Conservation (phyloP, 2,329 filamentous ascomycete genomes). For the Malbranchea cinnamomea region DNA sequence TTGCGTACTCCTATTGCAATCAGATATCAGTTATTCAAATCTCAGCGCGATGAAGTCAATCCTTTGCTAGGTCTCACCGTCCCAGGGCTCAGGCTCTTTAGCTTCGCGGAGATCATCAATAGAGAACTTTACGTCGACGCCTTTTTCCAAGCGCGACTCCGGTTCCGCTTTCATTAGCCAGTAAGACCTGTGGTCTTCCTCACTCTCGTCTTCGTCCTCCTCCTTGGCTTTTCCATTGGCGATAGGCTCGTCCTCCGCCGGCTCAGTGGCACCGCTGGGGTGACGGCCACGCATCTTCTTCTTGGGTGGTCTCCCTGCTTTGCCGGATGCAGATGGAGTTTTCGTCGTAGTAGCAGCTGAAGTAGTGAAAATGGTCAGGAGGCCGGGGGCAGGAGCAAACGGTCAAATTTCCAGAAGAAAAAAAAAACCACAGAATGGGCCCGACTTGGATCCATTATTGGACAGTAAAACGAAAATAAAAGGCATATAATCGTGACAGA, state of each 20-base stretch:
- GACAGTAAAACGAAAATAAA: neutral
- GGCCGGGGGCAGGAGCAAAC: neutral
- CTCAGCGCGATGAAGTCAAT: neutral
- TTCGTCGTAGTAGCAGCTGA: neutral
- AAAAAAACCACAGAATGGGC: too few species aligned
- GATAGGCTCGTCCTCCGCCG: conserved; percentile 1
- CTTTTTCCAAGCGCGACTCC: conserved; percentile 71
- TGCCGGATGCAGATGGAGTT: neutral
- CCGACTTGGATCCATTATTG: too few species aligned
- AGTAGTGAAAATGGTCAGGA: neutral
- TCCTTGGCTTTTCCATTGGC: conserved; percentile 2
- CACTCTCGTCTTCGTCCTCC: neutral
- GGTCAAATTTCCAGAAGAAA: too few species aligned
- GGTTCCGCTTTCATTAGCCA: conserved; percentile 86
- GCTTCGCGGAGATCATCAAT: conserved; percentile 73
- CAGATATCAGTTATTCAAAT: neutral
- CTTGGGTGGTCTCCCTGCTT: conserved; percentile 3
- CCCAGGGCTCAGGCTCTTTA: conserved; percentile 73
- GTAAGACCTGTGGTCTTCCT: conserved; percentile 33
- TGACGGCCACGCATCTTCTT: neutral
- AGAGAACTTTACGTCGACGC: conserved; percentile 78
- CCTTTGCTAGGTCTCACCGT: conserved; percentile 43
- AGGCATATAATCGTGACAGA: neutral
- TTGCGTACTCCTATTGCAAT: conserved; percentile 8
- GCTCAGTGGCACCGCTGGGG: neutral